Conservation (phyloP, 148 eudicot species). For the Salicornia ramosissima region DNA sequence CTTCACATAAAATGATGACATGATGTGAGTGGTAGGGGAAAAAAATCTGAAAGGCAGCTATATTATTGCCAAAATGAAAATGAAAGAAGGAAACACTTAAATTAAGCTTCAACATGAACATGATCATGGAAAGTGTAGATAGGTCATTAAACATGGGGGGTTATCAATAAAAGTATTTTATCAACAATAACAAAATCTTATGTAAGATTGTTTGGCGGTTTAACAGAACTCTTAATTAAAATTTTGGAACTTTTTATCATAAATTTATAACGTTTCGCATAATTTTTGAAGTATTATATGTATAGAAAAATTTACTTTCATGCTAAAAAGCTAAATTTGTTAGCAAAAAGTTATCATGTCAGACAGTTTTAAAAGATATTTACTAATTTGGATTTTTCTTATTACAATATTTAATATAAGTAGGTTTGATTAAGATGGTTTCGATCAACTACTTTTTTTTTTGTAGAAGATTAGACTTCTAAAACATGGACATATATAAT, state of each 20-base stretch:
- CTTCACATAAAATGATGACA: slow-evolving; percentile 10
- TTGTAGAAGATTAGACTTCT: not conserved
- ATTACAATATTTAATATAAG: not conserved
- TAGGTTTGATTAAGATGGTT: slow-evolving; percentile 7
- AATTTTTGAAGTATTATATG: too few species aligned
- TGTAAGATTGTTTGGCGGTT: too few species aligned
- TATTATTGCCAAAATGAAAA: slow-evolving; percentile 4
- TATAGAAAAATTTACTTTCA: too few species aligned
- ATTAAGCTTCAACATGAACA: slow-evolving; percentile 9
- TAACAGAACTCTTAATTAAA: too few species aligned
- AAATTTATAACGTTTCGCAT: too few species aligned
- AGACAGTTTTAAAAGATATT: too few species aligned
- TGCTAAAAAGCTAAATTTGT: too few species aligned
- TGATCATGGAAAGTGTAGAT: not conserved
- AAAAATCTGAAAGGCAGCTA: not conserved
- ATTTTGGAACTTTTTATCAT: too few species aligned
- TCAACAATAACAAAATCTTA: not conserved
- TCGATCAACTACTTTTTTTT: slow-evolving; percentile 6
- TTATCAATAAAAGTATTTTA: slow-evolving; percentile 11
- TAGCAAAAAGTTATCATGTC: too few species aligned
- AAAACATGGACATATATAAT: not conserved
- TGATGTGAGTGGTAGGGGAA: not conserved
- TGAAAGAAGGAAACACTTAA: slow-evolving; percentile 14
- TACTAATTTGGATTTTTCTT: not conserved
- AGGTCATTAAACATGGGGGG: slow-evolving; percentile 10